Evolutionary conservation across 345 rosid species (phyloP).

Genomic region (Eucalyptus melliodora): DNA sequence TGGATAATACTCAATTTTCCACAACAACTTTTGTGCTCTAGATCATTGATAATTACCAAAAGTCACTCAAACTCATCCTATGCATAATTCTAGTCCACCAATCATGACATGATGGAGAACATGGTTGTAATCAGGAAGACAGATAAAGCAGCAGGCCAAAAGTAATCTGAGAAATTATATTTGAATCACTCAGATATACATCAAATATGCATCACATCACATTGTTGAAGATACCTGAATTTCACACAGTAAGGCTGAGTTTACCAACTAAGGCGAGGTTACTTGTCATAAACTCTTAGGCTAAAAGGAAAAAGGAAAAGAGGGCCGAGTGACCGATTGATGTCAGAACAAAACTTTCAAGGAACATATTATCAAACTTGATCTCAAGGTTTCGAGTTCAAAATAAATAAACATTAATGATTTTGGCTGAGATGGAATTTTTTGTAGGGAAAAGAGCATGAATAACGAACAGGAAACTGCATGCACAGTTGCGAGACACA

Average conservation of each 20-base stretch:
- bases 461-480: background rate
- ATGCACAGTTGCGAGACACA: background rate
- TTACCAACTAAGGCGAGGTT: background rate
- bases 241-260: background rate
- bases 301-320: background rate
- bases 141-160: background rate
- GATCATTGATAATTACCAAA: background rate
- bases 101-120: background rate
- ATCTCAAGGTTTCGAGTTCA: background rate
- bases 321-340: background rate
- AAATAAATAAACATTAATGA: background rate
- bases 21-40: background rate
- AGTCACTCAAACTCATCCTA: background rate
- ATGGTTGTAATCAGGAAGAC: background rate
- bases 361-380: background rate
- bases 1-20: background rate
- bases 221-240: background rate
- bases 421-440: background rate
- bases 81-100: background rate
- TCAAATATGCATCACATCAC: background rate
- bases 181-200: background rate
- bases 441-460: background rate
- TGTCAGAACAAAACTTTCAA: background rate
- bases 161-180: background rate
- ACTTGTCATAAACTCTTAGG: background rate